Evolutionary conservation across 169 alveolate genomes (phyloP), one percentile per base, ranked within the genome.

Genomic region (Plasmodium vivax): DNA sequence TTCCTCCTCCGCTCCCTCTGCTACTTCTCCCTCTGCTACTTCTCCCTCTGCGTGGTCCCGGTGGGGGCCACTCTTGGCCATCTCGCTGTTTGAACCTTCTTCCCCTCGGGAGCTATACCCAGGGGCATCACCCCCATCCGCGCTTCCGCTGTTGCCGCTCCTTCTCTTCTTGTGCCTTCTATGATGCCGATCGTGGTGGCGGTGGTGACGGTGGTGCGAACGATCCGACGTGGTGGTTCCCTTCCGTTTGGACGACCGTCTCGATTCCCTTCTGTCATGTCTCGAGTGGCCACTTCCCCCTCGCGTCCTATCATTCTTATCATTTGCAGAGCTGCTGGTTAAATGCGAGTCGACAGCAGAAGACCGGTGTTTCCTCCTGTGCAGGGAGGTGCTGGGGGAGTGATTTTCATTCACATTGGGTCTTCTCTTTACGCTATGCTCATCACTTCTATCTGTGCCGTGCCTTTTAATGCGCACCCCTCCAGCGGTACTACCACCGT

Each of bases 141-240:
- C 32, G 19, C 32, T 45, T 30, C n/a, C 43, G 0, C 43, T 38
- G 10, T 56, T 30, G 27, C 43, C 43, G 19, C 62, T 34, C 36
- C 83, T 75, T n/a, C 47, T 74, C 30, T 38, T 87, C 62, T 87
- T 87, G 81, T 36, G 41, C 43, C 72, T 38, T 83, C 92, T 83
- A 58, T 83, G 47, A 62, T 83, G 56, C 1, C 10, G 6, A 30
- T 19, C 12, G 32, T 82, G 80, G 19, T 16, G 72, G 6, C 23
- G 85, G 32, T 2, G 41, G 54, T 16, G 68, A 38, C n/a, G 5
- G 9, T 62, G 85, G n/a, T 1, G 47, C 16, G 6, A 47, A 8
- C 9, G 8, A 47, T 81, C 27, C 5, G 45, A 12, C 16, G 77
- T 23, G 12, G n/a, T 38, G 6, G n/a, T 5, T 43, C 68, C 72